These are phyloP conservation scores for Annulohypoxylon stygium DNA, from an alignment of 495 filamentous ascomycete species.

Conservation along the genomic window DNA sequence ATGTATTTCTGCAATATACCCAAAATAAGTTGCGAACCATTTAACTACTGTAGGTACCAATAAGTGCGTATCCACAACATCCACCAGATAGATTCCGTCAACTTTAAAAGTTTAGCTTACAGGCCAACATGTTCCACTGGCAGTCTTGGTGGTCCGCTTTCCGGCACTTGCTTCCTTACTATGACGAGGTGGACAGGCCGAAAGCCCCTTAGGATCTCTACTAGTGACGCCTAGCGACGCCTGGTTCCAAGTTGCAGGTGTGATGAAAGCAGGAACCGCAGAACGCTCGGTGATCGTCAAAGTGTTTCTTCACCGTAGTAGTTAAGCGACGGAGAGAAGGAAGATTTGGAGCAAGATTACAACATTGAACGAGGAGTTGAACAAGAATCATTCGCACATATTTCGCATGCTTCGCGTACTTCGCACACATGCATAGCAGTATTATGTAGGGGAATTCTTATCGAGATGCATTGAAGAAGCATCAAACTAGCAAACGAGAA, in stretches of 20 bases:
- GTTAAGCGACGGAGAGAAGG: background rate
- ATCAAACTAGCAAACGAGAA: background rate
- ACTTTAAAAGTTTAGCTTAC: conserved; percentile 22
- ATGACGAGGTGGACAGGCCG: conserved; percentile 12
- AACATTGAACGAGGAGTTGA: background rate
- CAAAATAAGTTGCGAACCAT: conserved; percentile 1
- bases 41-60: conserved; percentile 14
- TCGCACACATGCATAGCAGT: no score
- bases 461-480: conserved; percentile 4
- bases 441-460: conserved; percentile 1
- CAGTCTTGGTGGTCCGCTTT: conserved; percentile 29
- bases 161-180: conserved; percentile 40
- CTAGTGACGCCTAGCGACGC: conserved; percentile 11
- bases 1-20: conserved; percentile 5
- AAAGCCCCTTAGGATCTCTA: conserved; percentile 9
- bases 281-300: conserved; percentile 13
- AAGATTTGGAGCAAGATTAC: background rate
- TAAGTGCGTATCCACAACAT: conserved; percentile 2
- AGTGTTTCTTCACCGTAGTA: conserved; percentile 5
- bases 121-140: conserved; percentile 18
- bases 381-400: background rate
- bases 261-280: conserved; percentile 30
- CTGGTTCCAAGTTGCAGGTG: conserved; percentile 23
- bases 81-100: conserved; percentile 1
- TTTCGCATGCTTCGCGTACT: no score